These are phyloP conservation scores for Xenoacremonium recifei DNA, from an alignment of 2,329 filamentous ascomycete genomes.

Conservation along the genomic window DNA sequence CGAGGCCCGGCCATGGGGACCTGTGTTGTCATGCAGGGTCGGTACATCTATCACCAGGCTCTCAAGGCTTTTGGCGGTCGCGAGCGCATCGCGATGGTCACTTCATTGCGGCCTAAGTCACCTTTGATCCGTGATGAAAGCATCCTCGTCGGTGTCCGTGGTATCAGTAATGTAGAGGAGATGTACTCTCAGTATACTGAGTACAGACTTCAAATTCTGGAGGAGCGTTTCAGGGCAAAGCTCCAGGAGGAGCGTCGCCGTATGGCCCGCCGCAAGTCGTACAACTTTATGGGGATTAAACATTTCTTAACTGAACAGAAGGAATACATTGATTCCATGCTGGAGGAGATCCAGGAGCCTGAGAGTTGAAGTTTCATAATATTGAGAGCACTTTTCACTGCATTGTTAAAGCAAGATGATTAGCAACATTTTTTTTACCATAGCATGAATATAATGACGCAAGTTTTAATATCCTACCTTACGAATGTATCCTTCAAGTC, in stretches of 20 bases:
- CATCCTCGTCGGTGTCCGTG: constrained; percentile 58
- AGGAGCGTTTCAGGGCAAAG: constrained; percentile 44
- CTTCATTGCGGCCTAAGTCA: constrained; percentile 60
- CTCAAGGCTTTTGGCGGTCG: constrained; percentile 56
- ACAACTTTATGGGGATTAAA: constrained; percentile 12
- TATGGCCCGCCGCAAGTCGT: constrained; percentile 10
- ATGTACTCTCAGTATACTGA: constrained; percentile 11
- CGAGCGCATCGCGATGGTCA: constrained; percentile 66
- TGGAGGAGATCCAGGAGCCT: too few species aligned
- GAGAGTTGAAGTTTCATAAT: too few species aligned
- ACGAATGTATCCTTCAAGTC: too few species aligned
- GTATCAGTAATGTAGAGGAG: constrained; percentile 41
- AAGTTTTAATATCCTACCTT: too few species aligned
- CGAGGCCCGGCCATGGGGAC: constrained; percentile 53
- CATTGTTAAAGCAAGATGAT: too few species aligned
- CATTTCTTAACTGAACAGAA: constrained; percentile 22
- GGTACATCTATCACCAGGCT: constrained; percentile 65
- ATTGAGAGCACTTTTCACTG: too few species aligned
- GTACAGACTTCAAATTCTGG: constrained; percentile 36
- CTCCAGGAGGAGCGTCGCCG: constrained; percentile 11
- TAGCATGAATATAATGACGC: too few species aligned
- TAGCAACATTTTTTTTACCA: too few species aligned
- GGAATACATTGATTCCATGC: constrained; percentile 23
- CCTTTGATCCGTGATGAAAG: constrained; percentile 57
- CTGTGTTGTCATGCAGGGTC: constrained; percentile 62